Evolutionary conservation across 2,329 filamentous ascomycete genomes (phyloP).

Genomic region (Chrysoporthe cubensis): DNA sequence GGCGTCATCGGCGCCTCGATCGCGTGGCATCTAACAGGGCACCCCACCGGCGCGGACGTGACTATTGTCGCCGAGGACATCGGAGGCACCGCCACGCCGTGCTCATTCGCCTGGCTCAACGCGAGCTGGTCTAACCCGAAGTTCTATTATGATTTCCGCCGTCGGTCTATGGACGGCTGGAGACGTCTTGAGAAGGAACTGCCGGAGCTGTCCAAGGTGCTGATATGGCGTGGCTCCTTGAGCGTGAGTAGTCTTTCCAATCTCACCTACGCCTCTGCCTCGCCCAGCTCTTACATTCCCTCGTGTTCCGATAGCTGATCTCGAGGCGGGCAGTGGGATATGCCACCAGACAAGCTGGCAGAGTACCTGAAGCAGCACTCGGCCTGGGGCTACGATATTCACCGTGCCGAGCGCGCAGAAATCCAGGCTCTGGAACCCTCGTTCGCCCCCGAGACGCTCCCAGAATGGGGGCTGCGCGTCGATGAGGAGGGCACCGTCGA

Average conservation of each 20-base stretch:
- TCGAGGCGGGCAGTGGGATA: constrained; percentile 29
- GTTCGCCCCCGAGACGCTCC: constrained; percentile 25
- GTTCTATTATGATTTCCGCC: constrained; percentile 37
- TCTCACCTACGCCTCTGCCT: background rate
- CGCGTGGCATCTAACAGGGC: constrained; percentile 36
- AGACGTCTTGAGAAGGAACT: constrained; percentile 31
- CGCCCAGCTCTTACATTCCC: background rate
- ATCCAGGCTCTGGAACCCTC: constrained; percentile 33
- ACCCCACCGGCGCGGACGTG: constrained; percentile 32
- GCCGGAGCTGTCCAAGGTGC: constrained; percentile 30
- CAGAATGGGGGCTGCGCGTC: constrained; percentile 52
- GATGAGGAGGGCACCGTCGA: constrained; percentile 45
- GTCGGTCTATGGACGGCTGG: constrained; percentile 37
- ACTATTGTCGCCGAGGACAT: constrained; percentile 36
- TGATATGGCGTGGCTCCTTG: constrained; percentile 36
- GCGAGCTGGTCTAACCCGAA: constrained; percentile 35
- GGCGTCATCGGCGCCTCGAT: constrained; percentile 39
- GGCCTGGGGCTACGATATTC: constrained; percentile 37
- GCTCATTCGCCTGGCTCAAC: constrained; percentile 41
- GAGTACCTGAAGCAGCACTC: constrained; percentile 31
- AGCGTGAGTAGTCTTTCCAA: constrained; percentile 15
- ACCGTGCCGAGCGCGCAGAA: constrained; percentile 30
- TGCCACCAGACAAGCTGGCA: constrained; percentile 33
- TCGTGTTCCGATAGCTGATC: background rate
- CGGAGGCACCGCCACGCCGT: constrained; percentile 38